These are phyloP conservation scores for Venustampulla echinocandica DNA, from an alignment of 495 filamentous ascomycete species.

Conservation along the genomic window DNA sequence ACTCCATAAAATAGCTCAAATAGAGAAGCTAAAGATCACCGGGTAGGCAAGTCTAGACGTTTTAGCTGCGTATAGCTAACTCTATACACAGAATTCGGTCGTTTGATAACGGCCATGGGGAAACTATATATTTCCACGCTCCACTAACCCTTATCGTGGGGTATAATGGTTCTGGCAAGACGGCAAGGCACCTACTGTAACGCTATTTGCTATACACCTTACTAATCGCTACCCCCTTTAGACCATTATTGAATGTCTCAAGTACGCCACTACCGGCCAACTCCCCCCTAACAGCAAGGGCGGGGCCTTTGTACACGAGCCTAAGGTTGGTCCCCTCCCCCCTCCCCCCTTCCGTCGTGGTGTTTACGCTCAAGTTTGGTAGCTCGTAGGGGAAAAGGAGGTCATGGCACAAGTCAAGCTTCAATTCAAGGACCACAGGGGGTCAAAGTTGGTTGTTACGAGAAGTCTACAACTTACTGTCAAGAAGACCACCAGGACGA, in stretches of 20 bases:
- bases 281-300: slow-evolving; percentile 89
- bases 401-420: slow-evolving; percentile 88
- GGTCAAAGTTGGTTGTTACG: slow-evolving; percentile 68
- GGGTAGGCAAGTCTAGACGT: slow-evolving; percentile 41
- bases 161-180: slow-evolving; percentile 95
- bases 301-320: slow-evolving; percentile 94
- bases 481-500: slow-evolving; percentile 62
- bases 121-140: slow-evolving; percentile 83
- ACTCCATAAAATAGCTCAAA: slow-evolving; percentile 33
- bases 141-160: slow-evolving; percentile 94
- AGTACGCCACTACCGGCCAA: slow-evolving; percentile 93
- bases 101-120: slow-evolving; percentile 60
- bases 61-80: not conserved
- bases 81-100: slow-evolving; percentile 63
- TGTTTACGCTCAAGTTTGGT: slow-evolving; percentile 4
- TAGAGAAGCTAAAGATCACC: slow-evolving; percentile 80
- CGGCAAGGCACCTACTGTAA: slow-evolving; percentile 35
- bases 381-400: slow-evolving; percentile 82
- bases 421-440: slow-evolving; percentile 66
- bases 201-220: not conserved
- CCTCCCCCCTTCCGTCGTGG: not conserved
- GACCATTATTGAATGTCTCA: slow-evolving; percentile 98
- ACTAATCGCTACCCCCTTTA: slow-evolving; percentile 25
- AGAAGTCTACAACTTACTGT: slow-evolving; percentile 77
- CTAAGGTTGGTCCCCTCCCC: slow-evolving; percentile 47